These are phyloP conservation scores for Mucor ambiguus DNA, from an alignment of 371 early-diverging fungal genomes.

Conservation along the genomic window DNA sequence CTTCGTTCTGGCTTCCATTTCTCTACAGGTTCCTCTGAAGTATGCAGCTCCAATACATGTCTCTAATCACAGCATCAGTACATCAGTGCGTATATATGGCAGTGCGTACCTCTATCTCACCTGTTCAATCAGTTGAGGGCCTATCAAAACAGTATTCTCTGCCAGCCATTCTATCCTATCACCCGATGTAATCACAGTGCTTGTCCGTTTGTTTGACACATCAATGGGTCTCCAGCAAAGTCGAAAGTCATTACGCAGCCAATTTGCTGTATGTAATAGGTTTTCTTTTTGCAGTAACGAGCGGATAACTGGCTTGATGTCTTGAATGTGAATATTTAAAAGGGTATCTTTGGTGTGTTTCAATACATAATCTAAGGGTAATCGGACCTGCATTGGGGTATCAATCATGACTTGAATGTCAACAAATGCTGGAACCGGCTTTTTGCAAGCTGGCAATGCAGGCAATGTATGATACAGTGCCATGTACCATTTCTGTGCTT, in stretches of 20 bases:
- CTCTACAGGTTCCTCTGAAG: not conserved
- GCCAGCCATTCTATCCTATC: constrained; percentile 12
- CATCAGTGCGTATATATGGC: not conserved
- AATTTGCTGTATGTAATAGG: not conserved
- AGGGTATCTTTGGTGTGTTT: not conserved
- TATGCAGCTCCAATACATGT: constrained; percentile 12
- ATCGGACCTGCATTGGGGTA: constrained; percentile 2
- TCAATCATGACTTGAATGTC: constrained; percentile 16
- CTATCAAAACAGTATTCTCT: constrained; percentile 7
- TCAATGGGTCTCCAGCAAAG: constrained; percentile 15
- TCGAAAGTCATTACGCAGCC: constrained; percentile 3
- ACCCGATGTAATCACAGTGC: not conserved
- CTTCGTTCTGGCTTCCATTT: not conserved
- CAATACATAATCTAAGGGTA: constrained; percentile 13
- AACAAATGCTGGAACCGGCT: constrained; percentile 18
- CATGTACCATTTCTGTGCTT: constrained; percentile 44
- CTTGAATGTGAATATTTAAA: constrained; percentile 1
- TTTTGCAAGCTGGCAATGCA: constrained; percentile 11
- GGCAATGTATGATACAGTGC: constrained; percentile 36
- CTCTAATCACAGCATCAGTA: not conserved
- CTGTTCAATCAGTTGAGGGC: constrained; percentile 23
- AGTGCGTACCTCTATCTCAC: not conserved
- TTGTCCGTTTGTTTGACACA: not conserved
- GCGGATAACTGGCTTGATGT: constrained; percentile 5
- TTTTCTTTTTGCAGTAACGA: constrained; percentile 4